These are phyloP conservation scores for Canariomyces notabilis DNA, from an alignment of 2,329 filamentous ascomycete species.

Conservation along the genomic window DNA sequence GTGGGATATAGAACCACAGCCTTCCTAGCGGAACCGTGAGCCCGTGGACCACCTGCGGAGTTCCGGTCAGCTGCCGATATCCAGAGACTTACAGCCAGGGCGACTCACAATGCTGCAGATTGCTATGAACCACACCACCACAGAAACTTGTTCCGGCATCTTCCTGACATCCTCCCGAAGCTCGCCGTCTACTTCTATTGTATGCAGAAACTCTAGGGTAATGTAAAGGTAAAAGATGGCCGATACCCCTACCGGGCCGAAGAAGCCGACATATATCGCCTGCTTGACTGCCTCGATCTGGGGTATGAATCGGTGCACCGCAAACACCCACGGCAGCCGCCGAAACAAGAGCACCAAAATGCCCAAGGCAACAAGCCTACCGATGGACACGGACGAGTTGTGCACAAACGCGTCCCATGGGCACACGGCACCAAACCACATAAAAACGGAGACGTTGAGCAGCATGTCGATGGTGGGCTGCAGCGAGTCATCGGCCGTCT, in stretches of 20 bases:
- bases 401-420: conserved; percentile 68
- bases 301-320: conserved; percentile 67
- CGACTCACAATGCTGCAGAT: conserved; percentile 75
- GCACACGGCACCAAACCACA: conserved; percentile 84
- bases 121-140: conserved; percentile 81
- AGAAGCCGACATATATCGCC: conserved; percentile 84
- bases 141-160: conserved; percentile 60
- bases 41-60: conserved; percentile 65
- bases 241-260: conserved; percentile 87
- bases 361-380: conserved; percentile 67
- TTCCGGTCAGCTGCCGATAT: neutral
- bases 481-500: conserved; percentile 85
- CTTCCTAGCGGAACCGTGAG: conserved; percentile 75
- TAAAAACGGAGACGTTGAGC: conserved; percentile 80
- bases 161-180: conserved; percentile 60
- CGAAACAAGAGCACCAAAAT: conserved; percentile 72
- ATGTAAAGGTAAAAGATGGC: conserved; percentile 78
- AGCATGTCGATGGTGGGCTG: conserved; percentile 94
- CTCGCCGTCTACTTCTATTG: conserved; percentile 52
- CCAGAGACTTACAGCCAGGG: neutral
- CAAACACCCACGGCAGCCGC: conserved; percentile 70
- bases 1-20: conserved; percentile 56
- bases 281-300: conserved; percentile 73
- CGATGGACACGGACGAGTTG: conserved; percentile 66
- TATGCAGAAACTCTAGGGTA: conserved; percentile 65